Base-by-base conservation (phyloP, 2,329 filamentous ascomycete genomes). In the Calonectria pseudoreteaudii region DNA sequence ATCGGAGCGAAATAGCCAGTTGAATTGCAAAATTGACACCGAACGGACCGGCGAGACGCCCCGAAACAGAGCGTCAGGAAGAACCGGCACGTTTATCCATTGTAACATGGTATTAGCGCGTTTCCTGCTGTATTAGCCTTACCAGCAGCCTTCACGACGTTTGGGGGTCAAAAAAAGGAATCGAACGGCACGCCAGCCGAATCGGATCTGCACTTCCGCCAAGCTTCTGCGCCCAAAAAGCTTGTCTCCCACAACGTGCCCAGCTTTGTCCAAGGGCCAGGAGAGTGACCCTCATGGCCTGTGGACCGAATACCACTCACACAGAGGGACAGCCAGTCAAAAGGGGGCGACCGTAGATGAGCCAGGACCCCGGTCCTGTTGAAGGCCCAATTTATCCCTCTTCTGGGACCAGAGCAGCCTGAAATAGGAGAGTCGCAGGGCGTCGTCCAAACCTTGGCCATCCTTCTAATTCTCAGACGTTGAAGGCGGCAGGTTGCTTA, bases 191-290 rank as follows among this genome's bases (percentile, higher is more conserved):
- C 36, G 56, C 36, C 66, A 74, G 58, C 44, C 72, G 60, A 73
- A 76, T 76, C 75, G 75, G 74, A 77, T 74, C 75, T 77, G 74
- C 75, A 62, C 64, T 62, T 71, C 75, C 72, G 76, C 76, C 75
- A 77, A 77, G 76, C 73, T 72, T 71, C 72, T 71, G 70, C 68
- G 71, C 64, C 67, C 65, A 76, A 77, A 62, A 75, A 77, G 76
- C 76, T 77, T 77, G 75, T 77, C 75, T 75, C 41, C 47, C 67
- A 56, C 53, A 65, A 50, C 70, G 34, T 66, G 50, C 50, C 60
- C 58, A 49, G 66, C 60, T 56, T 60, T 6, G 30, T 64, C 47
- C 64, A 49, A 44, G 70, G 70, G 34, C 26, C 38, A 28, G 18
- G 8, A 38, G 23, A 62, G 26, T 16, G 56, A 62, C 56, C 56